These are phyloP conservation scores for Sclerotinia sclerotiorum DNA, from an alignment of 2,329 filamentous ascomycete species.

Conservation along the genomic window DNA sequence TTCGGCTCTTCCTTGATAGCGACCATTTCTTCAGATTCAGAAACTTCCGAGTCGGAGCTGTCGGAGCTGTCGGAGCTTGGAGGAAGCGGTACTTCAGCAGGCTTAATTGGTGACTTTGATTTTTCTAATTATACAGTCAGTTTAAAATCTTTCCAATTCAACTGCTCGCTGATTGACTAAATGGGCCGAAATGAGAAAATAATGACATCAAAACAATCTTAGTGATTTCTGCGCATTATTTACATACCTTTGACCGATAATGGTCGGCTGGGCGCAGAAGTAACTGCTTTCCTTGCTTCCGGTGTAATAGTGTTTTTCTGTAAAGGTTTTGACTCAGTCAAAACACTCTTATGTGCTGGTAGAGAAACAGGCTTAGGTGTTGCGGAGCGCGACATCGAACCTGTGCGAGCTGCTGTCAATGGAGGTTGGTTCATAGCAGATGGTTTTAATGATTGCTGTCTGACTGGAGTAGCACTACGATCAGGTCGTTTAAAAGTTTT, in stretches of 20 bases:
- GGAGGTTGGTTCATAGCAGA: constrained; percentile 16
- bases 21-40: constrained; percentile 25
- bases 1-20: not conserved
- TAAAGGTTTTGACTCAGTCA: not conserved
- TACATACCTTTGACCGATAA: constrained; percentile 17
- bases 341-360: not conserved
- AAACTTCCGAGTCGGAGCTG: constrained; percentile 20
- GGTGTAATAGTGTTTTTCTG: not conserved
- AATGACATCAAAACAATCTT: not conserved
- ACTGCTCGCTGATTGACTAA: not conserved
- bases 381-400: not conserved
- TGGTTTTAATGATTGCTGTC: constrained; percentile 6
- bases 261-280: not conserved
- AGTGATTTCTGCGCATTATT: not conserved
- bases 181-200: not conserved
- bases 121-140: constrained; percentile 15
- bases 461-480: constrained; percentile 8
- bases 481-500: constrained; percentile 20
- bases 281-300: not conserved
- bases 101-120: constrained; percentile 3
- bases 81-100: constrained; percentile 6
- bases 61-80: constrained; percentile 19
- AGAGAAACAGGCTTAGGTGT: constrained; percentile 13
- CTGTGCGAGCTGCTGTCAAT: not conserved
- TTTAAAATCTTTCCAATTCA: not conserved